Base-by-base conservation (phyloP, 257 asterid species). In the Nicotiana undulata region DNA sequence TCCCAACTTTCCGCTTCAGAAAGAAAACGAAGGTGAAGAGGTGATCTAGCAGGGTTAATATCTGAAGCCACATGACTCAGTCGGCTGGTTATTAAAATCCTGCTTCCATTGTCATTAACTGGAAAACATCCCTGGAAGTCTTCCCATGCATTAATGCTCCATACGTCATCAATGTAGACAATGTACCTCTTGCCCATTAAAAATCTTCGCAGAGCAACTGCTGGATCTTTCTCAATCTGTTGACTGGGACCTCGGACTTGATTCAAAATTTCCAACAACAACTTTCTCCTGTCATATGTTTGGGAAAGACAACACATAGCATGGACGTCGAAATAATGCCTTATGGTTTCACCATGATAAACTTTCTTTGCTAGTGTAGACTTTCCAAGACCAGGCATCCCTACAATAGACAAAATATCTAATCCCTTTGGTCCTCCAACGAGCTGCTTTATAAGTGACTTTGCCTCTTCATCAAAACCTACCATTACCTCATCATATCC, bases 301-400 rank as follows among this genome's bases (percentile, higher is more conserved):
- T 82, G 77, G 58, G 82, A 82, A 34, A 82, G 17, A 13, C 78
- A 51, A 12, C 61, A 63, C 85, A 29, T 76, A 2, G 81, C 81
- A 5, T 64, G 9, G 58, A 79, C 63, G 0, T 82, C n/a, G 6
- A 82, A 82, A 28, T 82, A 17, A 4, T 0, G 5, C 20, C 5
- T 58, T 8, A 82, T 15, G 6, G 3, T 12, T 24, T 52, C 52
- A 65, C 65, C 15, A 52, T 64, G 31, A n/a, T 34, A 82, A 3
- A 52, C 81, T 49, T 76, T 82, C 32, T 28, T 51, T 4, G 81
- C 78, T 6, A 76, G 61, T 18, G 79, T 56, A 22, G 79, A 68
- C 56, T 78, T 67, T 13, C 85, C 85, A 20, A 75, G 60, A 6
- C 86, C 81, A 15, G 86, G 63, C 81, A 80, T 83, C 15, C 86